A percentile compares a stretch with the other conserved stretches of the same genome.
Conservation (phyloP, 257 asterid species). For the Salvia hispanica region DNA sequence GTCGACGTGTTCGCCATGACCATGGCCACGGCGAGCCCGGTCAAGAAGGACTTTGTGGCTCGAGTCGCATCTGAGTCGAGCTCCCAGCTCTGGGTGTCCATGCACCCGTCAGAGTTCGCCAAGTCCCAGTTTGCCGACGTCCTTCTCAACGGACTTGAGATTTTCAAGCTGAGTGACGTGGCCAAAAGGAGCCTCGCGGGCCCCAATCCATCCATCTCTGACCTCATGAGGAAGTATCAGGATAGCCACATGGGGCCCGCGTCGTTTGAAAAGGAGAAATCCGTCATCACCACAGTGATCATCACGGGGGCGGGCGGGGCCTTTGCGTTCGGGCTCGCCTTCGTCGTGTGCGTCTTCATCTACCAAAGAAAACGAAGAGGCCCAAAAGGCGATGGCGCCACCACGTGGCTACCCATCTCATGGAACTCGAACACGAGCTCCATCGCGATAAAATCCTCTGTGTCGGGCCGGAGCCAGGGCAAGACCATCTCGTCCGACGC, state of each 20-base stretch:
- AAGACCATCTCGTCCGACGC: conserved; percentile 74
- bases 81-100: conserved; percentile 53
- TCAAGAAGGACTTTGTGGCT: conserved; percentile 53
- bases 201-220: conserved; percentile 74
- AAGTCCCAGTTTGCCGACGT: conserved; percentile 50
- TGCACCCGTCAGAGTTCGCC: conserved; percentile 44
- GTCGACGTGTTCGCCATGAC: conserved; percentile 52
- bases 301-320: conserved; percentile 82
- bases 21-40: conserved; percentile 43
- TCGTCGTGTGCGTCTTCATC: conserved; percentile 52
- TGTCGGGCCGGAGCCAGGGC: conserved; percentile 46
- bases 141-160: conserved; percentile 78
- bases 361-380: conserved; percentile 44
- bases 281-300: conserved; percentile 35
- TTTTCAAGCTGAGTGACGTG: conserved; percentile 69
- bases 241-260: conserved; percentile 24
- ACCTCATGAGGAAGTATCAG: conserved; percentile 64
- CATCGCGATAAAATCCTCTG: conserved; percentile 50
- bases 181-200: conserved; percentile 63
- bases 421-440: conserved; percentile 53
- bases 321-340: conserved; percentile 72
- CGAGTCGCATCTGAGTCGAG: conserved; percentile 31
- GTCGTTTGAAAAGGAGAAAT: conserved; percentile 23
- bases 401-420: conserved; percentile 84
- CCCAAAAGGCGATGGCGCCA: conserved; percentile 40